A percentile compares a stretch with the other conserved stretches of the same genome.
Evolutionary conservation across 2,329 filamentous ascomycete species (phyloP).

Genomic region (Alternaria ethzedia): DNA sequence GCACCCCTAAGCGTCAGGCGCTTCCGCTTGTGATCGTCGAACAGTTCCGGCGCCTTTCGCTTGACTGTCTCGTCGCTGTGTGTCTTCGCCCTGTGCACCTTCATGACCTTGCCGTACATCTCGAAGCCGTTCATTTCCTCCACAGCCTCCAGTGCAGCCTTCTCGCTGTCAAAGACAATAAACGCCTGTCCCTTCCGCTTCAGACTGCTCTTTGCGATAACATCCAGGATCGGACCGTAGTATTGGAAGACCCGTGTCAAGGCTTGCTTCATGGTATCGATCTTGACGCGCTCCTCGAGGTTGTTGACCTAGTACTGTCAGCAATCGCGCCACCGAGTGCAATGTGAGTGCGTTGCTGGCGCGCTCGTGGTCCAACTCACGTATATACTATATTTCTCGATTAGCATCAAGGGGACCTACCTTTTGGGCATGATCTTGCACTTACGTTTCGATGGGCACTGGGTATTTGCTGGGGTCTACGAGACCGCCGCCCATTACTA

Average conservation of each 20-base stretch:
- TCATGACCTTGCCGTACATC: slow-evolving; percentile 89
- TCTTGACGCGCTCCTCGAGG: slow-evolving; percentile 89
- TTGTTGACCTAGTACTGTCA: slow-evolving; percentile 67
- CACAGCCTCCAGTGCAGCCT: slow-evolving; percentile 79
- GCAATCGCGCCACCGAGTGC: slow-evolving; percentile 26
- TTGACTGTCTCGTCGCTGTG: slow-evolving; percentile 87
- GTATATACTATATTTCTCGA: slow-evolving; percentile 39
- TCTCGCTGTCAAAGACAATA: slow-evolving; percentile 83
- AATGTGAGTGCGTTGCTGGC: slow-evolving; percentile 28
- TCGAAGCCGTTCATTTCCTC: slow-evolving; percentile 93
- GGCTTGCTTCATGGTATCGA: slow-evolving; percentile 74
- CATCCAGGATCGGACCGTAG: slow-evolving; percentile 84
- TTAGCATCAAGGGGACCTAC: slow-evolving; percentile 34
- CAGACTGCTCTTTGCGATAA: slow-evolving; percentile 87
- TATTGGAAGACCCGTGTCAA: slow-evolving; percentile 82
- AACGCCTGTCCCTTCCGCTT: slow-evolving; percentile 96
- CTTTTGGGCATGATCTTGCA: slow-evolving; percentile 16
- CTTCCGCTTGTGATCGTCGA: slow-evolving; percentile 85
- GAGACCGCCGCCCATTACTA: slow-evolving; percentile 27
- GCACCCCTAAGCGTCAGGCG: slow-evolving; percentile 88
- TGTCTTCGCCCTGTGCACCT: slow-evolving; percentile 79
- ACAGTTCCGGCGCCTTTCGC: slow-evolving; percentile 76
- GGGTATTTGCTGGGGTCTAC: slow-evolving; percentile 42
- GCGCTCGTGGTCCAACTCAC: slow-evolving; percentile 30
- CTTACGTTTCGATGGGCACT: slow-evolving; percentile 47